Percentiles rank a stretch among this genome's conserved stretches.
These are phyloP conservation scores for Lasiodiplodia sp. DNA, from an alignment of 2,329 filamentous ascomycete genomes.

Conservation along the genomic window DNA sequence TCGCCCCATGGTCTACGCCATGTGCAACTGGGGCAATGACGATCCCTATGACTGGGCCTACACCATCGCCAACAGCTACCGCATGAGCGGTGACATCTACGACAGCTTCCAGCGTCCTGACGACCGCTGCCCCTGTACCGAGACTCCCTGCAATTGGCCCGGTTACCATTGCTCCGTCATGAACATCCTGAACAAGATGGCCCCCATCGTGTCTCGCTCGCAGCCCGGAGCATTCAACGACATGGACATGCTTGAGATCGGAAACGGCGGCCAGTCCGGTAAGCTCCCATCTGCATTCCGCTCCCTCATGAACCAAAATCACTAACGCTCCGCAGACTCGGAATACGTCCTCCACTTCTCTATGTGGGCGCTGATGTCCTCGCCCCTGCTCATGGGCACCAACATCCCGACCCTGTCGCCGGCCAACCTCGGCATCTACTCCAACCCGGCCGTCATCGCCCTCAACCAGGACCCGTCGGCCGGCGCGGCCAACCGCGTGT, in stretches of 20 bases:
- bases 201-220: constrained; percentile 49
- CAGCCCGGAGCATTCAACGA: constrained; percentile 58
- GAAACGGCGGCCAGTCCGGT: constrained; percentile 48
- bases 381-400: constrained; percentile 57
- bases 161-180: constrained; percentile 59
- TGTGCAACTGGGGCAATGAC: constrained; percentile 63
- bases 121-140: constrained; percentile 51
- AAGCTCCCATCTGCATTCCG: constrained; percentile 16
- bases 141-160: constrained; percentile 52
- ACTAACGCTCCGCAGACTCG: constrained; percentile 44
- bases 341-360: constrained; percentile 56
- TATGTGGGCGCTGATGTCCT: constrained; percentile 59
- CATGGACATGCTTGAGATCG: constrained; percentile 58
- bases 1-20: constrained; percentile 54
- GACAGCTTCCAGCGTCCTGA: constrained; percentile 56
- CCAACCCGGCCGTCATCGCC: constrained; percentile 59
- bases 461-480: constrained; percentile 57
- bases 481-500: constrained; percentile 52
- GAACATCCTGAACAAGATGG: constrained; percentile 60
- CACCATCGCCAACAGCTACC: constrained; percentile 56
- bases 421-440: constrained; percentile 54
- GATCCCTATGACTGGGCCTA: constrained; percentile 55
- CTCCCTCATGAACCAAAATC: background rate
- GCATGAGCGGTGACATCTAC: constrained; percentile 57
- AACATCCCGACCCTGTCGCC: constrained; percentile 51